phyloP scores from a whole-genome alignment of 495 filamentous ascomycete species.

The Penicillium flavigenum region DNA sequence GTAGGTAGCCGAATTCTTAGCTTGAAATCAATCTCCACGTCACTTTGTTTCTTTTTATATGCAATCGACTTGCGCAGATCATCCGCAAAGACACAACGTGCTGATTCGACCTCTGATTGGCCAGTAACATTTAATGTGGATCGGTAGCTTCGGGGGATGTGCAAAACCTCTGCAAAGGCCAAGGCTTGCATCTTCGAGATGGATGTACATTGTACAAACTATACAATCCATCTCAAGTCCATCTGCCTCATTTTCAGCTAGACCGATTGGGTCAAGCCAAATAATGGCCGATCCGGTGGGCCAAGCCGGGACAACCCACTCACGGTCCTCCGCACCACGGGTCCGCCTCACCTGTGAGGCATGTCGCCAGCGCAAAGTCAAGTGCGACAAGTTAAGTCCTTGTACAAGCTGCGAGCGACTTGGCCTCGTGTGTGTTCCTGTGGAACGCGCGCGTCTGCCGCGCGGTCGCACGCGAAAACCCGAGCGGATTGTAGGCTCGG shows the following conservation, averaged over 20 bases:
- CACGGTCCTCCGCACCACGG: constrained; percentile 25
- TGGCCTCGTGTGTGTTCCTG: constrained; percentile 57
- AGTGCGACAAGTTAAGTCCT: constrained; percentile 72
- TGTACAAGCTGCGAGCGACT: constrained; percentile 69
- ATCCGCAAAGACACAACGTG: background rate
- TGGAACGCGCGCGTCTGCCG: constrained; percentile 38
- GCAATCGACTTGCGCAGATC: background rate
- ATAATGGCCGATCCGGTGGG: constrained; percentile 1
- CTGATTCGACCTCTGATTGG: background rate
- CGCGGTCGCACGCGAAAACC: constrained; percentile 45
- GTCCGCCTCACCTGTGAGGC: constrained; percentile 39
- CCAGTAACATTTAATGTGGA: background rate
- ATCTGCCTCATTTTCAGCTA: background rate
- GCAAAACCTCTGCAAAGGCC: background rate
- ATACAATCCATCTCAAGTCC: background rate
- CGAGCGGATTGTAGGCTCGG: constrained; percentile 15
- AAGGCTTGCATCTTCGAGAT: background rate
- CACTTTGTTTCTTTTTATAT: background rate
- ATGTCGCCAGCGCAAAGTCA: constrained; percentile 75
- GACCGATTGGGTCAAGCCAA: too few relatives aligned
- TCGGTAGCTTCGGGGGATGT: background rate
- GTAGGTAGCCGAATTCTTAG: background rate
- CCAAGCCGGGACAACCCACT: constrained; percentile 10
- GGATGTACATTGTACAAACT: background rate
- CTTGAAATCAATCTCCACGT: background rate